Evolutionary conservation across 2,329 filamentous ascomycete species (phyloP).

Genomic region (Ceratocystis colombiana): DNA sequence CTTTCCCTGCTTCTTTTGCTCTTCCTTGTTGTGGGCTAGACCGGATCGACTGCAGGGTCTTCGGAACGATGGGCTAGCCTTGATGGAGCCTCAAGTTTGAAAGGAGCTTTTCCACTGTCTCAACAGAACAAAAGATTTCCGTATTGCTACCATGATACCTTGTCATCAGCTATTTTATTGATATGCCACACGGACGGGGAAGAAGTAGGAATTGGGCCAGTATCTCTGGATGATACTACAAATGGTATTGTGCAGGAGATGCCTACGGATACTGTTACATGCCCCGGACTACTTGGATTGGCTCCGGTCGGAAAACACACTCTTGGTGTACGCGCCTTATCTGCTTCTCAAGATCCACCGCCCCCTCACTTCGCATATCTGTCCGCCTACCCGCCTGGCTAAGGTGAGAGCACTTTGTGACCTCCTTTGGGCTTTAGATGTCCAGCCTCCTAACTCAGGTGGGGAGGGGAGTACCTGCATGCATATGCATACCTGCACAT

Average conservation of each 20-base stretch:
- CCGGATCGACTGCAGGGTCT: slow-evolving; percentile 6
- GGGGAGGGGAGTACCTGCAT: not conserved
- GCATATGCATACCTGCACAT: slow-evolving; percentile 13
- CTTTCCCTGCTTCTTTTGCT: not conserved
- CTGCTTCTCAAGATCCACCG: not conserved
- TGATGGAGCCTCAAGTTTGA: not conserved
- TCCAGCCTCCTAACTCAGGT: not conserved
- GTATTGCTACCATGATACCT: not conserved
- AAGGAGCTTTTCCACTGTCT: slow-evolving; percentile 5
- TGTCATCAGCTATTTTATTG: not conserved
- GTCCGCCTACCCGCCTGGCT: not conserved
- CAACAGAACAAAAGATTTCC: not conserved
- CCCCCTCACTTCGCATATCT: not conserved
- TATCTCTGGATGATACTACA: not conserved
- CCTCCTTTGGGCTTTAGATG: not conserved
- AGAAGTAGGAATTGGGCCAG: not conserved
- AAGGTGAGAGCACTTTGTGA: not conserved
- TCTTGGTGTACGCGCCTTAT: not conserved
- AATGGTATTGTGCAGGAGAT: not conserved
- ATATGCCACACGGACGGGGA: not conserved
- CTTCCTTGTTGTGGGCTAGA: slow-evolving; percentile 9
- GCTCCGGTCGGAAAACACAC: not conserved
- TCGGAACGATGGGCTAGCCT: not conserved
- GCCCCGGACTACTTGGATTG: not conserved
- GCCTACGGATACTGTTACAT: not conserved